Evolutionary conservation across 2,329 filamentous ascomycete genomes (phyloP).

Genomic region (Teratosphaeria epicoccoides): DNA sequence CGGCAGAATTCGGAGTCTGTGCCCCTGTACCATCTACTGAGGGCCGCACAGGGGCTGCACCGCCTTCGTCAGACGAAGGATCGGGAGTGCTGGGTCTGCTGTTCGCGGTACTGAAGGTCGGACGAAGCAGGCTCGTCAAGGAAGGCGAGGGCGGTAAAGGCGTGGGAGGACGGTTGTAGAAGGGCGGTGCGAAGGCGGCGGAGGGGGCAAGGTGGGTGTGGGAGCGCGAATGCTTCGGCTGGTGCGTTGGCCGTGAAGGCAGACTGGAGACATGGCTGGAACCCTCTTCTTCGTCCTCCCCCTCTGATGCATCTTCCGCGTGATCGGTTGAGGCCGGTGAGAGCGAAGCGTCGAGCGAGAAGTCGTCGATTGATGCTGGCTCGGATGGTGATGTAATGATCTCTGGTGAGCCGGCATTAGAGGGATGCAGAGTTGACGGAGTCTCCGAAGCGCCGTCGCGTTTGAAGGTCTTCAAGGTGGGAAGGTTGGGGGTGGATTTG

Average conservation of each 20-base stretch:
- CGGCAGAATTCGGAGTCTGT: slow-evolving; percentile 43
- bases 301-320: slow-evolving; percentile 14
- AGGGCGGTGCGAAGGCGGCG: slow-evolving; percentile 61
- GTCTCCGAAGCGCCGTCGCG: slow-evolving; percentile 6
- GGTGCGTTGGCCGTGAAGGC: slow-evolving; percentile 29
- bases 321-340: slow-evolving; percentile 19
- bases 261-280: slow-evolving; percentile 17
- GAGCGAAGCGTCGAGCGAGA: slow-evolving; percentile 21
- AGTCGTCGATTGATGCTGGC: slow-evolving; percentile 29
- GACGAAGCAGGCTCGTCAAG: slow-evolving; percentile 77
- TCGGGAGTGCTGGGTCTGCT: slow-evolving; percentile 91
- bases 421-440: slow-evolving; percentile 1
- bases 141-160: slow-evolving; percentile 87
- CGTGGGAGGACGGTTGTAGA: slow-evolving; percentile 94
- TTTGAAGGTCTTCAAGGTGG: slow-evolving; percentile 30
- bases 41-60: slow-evolving; percentile 12
- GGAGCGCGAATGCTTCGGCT: slow-evolving; percentile 32
- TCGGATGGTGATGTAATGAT: slow-evolving; percentile 29
- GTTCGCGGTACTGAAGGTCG: slow-evolving; percentile 51
- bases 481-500: slow-evolving; percentile 38
- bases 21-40: slow-evolving; percentile 24
- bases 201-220: slow-evolving; percentile 34
- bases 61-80: slow-evolving; percentile 68
- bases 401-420: slow-evolving; percentile 8
- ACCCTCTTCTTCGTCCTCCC: slow-evolving; percentile 8